These are phyloP conservation scores for Corrigiola litoralis DNA, from an alignment of 179 eudicot genomes.

Conservation along the genomic window DNA sequence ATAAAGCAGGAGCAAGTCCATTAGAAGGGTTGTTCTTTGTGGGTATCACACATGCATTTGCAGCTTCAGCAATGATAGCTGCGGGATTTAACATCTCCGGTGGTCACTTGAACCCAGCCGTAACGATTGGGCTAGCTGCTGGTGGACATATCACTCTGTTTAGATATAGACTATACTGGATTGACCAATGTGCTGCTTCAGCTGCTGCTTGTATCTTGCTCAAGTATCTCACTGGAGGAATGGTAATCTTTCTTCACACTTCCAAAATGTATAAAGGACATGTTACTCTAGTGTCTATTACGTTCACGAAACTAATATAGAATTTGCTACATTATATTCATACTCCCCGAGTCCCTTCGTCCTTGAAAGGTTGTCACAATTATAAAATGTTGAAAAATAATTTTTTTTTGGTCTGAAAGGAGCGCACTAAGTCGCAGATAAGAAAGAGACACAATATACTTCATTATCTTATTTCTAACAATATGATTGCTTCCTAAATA, in stretches of 20 bases:
- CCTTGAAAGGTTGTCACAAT: too few species aligned
- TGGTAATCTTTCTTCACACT: constrained; percentile 31
- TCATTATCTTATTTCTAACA: too few species aligned
- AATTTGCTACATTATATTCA: too few species aligned
- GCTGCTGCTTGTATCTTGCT: constrained; percentile 74
- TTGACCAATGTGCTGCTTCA: constrained; percentile 78
- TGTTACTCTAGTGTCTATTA: too few species aligned
- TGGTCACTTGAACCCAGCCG: constrained; percentile 89
- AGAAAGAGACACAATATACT: too few species aligned
- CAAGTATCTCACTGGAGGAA: constrained; percentile 68
- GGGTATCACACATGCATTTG: constrained; percentile 75
- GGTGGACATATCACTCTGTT: constrained; percentile 84
- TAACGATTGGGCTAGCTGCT: constrained; percentile 62
- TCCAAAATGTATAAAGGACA: not conserved
- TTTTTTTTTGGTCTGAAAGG: too few species aligned
- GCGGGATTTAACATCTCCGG: constrained; percentile 84
- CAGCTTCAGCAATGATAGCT: constrained; percentile 77
- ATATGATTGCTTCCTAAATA: too few species aligned
- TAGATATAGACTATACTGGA: constrained; percentile 61
- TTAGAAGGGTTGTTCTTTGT: constrained; percentile 67
- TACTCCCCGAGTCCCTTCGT: too few species aligned
- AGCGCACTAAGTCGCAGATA: too few species aligned
- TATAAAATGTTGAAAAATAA: too few species aligned
- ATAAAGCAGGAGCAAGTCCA: constrained; percentile 43
- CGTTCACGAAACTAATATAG: too few species aligned